Percentiles rank a stretch among this genome's conserved stretches.
Evolutionary conservation across 2,329 filamentous ascomycete species (phyloP).

Genomic region (Teratosphaeria nubilosa): DNA sequence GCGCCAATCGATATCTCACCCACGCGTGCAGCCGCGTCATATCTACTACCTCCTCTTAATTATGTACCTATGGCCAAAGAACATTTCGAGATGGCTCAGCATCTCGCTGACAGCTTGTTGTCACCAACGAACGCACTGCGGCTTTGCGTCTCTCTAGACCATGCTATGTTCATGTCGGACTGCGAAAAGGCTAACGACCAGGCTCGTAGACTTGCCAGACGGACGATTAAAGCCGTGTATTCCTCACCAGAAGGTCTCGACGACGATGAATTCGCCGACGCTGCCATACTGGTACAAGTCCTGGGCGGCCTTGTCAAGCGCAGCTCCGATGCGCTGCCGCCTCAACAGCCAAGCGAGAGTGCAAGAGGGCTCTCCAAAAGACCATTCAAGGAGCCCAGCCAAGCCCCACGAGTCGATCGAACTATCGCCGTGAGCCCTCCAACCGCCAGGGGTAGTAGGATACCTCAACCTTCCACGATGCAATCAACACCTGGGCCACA

Average conservation of each 20-base stretch:
- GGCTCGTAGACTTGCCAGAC: constrained; percentile 66
- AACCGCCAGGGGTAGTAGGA: constrained; percentile 4
- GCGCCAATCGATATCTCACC: constrained; percentile 19
- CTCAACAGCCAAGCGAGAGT: constrained; percentile 12
- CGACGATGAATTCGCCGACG: constrained; percentile 89
- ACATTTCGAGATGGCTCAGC: constrained; percentile 69
- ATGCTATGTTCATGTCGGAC: constrained; percentile 86
- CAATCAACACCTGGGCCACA: neutral
- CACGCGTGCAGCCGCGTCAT: constrained; percentile 46
- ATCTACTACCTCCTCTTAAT: constrained; percentile 68
- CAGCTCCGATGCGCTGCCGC: constrained; percentile 33
- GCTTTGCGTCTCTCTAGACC: constrained; percentile 83
- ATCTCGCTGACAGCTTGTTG: constrained; percentile 63
- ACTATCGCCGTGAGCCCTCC: constrained; percentile 23
- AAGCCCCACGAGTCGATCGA: constrained; percentile 16
- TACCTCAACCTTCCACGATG: neutral
- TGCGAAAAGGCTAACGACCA: constrained; percentile 73
- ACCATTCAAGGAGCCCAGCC: neutral
- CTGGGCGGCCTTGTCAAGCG: constrained; percentile 83
- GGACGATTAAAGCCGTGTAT: constrained; percentile 83
- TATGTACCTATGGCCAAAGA: constrained; percentile 74
- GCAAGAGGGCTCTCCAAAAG: neutral
- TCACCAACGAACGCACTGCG: constrained; percentile 84
- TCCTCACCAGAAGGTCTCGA: constrained; percentile 86
- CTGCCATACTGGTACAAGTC: constrained; percentile 75